Evolutionary conservation across 768 basidiomycete species (phyloP).

Genomic region (Russula ochroleuca): DNA sequence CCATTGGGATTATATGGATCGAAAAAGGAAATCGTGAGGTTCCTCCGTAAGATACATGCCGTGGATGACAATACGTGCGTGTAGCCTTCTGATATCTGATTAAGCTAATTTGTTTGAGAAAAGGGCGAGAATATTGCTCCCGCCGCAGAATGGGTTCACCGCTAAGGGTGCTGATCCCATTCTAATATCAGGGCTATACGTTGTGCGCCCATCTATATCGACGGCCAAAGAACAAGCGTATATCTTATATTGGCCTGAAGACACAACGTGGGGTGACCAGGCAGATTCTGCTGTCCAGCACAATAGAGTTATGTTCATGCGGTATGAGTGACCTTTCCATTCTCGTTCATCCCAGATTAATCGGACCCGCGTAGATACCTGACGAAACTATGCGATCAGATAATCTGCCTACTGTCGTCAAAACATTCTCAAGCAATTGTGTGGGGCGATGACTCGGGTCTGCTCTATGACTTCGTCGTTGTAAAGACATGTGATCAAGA

Average conservation of each 20-base stretch:
- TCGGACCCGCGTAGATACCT: slow-evolving; percentile 2
- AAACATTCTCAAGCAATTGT: slow-evolving; percentile 45
- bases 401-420: slow-evolving; percentile 47
- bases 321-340: slow-evolving; percentile 36
- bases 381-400: slow-evolving; percentile 43
- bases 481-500: slow-evolving; percentile 53
- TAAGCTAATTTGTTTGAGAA: neutral
- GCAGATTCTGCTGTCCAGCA: slow-evolving; percentile 43
- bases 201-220: slow-evolving; percentile 31
- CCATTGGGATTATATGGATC: slow-evolving; percentile 58
- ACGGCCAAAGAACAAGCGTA: slow-evolving; percentile 36
- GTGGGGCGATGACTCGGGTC: slow-evolving; percentile 44
- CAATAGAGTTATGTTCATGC: slow-evolving; percentile 60
- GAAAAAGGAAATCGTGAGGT: slow-evolving; percentile 45
- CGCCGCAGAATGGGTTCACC: slow-evolving; percentile 18
- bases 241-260: slow-evolving; percentile 59
- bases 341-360: neutral
- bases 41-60: slow-evolving; percentile 38
- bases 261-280: slow-evolving; percentile 53
- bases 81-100: neutral
- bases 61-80: slow-evolving; percentile 43
- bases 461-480: slow-evolving; percentile 53
- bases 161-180: slow-evolving; percentile 26
- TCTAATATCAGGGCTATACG: slow-evolving; percentile 52
- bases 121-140: slow-evolving; percentile 29